Base-by-base conservation (phyloP, 2,329 filamentous ascomycete species). In the Trichoderma breve region DNA sequence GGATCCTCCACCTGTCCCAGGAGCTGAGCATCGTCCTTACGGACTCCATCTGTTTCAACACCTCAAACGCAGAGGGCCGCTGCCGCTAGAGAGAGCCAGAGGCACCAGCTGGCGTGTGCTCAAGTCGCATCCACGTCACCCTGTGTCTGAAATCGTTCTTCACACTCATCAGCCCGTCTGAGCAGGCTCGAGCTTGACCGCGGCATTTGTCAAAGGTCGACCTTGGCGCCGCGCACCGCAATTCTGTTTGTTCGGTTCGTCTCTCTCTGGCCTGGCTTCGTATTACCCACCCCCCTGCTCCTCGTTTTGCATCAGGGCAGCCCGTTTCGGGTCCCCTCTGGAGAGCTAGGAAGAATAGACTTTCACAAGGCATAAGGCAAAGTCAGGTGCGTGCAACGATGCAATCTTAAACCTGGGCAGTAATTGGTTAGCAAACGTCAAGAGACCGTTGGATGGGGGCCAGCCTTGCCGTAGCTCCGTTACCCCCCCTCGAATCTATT, bases 11-110 rank as follows among this genome's bases (percentile, higher is more conserved):
- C 30, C 43, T n/a, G 66, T 32, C 34, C 66, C 39, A 61, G 36
- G 66, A 47, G 15, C 34, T 34, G 32, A 53, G 53, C 65, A 58
- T 39, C 62, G 65, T 68, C 55, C 53, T 36, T 34, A 36, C 51
- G 53, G 15, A 30, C 32, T 21, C 55, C 36, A 47, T 51, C 30
- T 30, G 66, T 69, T 69, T 69, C 66, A 61, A 58, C 57, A 61
- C 66, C 43, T 69, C 66, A 62, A 61, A 69, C 66, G 57, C 66
- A 51, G 43, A 69, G 39, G 43, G 55, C 66, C 66, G 66, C 32
- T 61, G 66, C 66, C 66, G 66, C 66, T 69, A 69, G 39, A 36
- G 55, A 57, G 24, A 69, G 66, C 39, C 53, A 69, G 57, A 69
- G 57, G 55, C 66, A 62, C 55, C 57, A 2, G 39, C 36, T 61